These are phyloP conservation scores for Claviceps humidiphila DNA, from an alignment of 2,329 filamentous ascomycete genomes.

Conservation along the genomic window DNA sequence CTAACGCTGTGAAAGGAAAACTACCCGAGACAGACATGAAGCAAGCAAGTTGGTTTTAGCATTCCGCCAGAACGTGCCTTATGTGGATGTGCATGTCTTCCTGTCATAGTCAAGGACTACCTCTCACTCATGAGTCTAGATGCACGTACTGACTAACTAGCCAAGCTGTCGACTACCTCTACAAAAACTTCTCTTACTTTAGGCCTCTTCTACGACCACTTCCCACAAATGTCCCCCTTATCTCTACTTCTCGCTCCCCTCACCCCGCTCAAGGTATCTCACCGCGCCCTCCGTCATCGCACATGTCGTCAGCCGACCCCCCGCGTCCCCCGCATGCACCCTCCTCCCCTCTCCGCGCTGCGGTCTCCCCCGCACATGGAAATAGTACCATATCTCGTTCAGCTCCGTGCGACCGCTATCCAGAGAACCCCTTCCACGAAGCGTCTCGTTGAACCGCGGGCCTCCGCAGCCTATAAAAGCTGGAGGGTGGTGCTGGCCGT, in stretches of 20 bases:
- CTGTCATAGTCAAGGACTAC: too few relatives aligned
- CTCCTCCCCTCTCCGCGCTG: conserved; percentile 36
- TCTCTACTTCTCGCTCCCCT: conserved; percentile 13
- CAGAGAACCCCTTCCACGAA: conserved; percentile 35
- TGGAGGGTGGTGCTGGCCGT: conserved; percentile 25
- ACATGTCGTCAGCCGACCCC: conserved; percentile 38
- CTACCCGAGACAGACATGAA: too few relatives aligned
- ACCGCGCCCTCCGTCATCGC: conserved; percentile 39
- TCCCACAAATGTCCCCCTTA: not conserved
- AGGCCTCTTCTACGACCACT: not conserved
- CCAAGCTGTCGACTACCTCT: too few relatives aligned
- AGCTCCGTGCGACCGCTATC: conserved; percentile 46
- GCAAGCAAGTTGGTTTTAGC: too few relatives aligned
- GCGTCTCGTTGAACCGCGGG: conserved; percentile 46
- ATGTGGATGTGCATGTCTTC: too few relatives aligned
- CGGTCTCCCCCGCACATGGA: conserved; percentile 43
- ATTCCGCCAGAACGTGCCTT: too few relatives aligned
- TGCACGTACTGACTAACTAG: too few relatives aligned
- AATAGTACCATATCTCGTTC: conserved; percentile 54
- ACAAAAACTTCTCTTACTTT: not conserved
- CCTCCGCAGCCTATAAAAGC: conserved; percentile 52
- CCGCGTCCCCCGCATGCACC: conserved; percentile 30
- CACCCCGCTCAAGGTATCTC: conserved; percentile 38
- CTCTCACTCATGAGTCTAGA: too few relatives aligned
- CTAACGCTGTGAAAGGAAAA: too few relatives aligned